phyloP scores from a whole-genome alignment of 2,329 filamentous ascomycete species.

The Phyllosticta paracitricarpa region DNA sequence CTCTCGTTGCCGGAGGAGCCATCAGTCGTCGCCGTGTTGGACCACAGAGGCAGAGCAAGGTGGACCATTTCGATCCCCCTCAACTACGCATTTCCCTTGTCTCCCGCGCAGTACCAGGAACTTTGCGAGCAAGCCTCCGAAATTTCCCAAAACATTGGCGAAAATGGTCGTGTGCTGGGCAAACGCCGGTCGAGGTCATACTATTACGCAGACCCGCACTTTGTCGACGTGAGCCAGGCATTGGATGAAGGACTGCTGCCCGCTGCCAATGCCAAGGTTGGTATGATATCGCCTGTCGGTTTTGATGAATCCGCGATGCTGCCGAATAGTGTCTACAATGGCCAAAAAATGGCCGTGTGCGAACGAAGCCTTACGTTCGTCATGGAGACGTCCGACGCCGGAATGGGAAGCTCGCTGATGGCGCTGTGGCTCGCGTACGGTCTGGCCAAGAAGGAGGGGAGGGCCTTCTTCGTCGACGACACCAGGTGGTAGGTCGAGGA shows the following conservation, averaged over 20 bases:
- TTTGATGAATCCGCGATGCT: slow-evolving; percentile 13
- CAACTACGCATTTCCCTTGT: slow-evolving; percentile 55
- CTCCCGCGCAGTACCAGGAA: slow-evolving; percentile 54
- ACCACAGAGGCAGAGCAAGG: slow-evolving; percentile 52
- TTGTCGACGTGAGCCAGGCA: slow-evolving; percentile 65
- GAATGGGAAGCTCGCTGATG: slow-evolving; percentile 67
- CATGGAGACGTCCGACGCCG: slow-evolving; percentile 63
- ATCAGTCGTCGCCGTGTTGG: slow-evolving; percentile 60
- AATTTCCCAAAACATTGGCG: slow-evolving; percentile 39
- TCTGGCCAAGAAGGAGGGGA: slow-evolving; percentile 60
- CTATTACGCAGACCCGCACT: slow-evolving; percentile 56
- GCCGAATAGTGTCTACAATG: slow-evolving; percentile 3
- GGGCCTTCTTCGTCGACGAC: slow-evolving; percentile 78
- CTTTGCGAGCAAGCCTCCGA: slow-evolving; percentile 60
- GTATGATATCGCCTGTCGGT: slow-evolving; percentile 17
- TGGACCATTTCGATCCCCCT: slow-evolving; percentile 78
- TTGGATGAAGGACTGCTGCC: slow-evolving; percentile 55
- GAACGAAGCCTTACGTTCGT: slow-evolving; percentile 65
- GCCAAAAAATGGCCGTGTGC: slow-evolving; percentile 48
- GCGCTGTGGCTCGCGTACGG: slow-evolving; percentile 78
- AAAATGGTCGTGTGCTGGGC: slow-evolving; percentile 11
- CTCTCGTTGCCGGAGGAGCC: slow-evolving; percentile 60
- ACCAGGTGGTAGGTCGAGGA: slow-evolving; percentile 50
- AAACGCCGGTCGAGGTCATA: slow-evolving; percentile 40
- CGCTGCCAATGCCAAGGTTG: slow-evolving; percentile 20